These are phyloP conservation scores for Naegleria lovaniensis DNA, from an alignment of 208 protist genomes.

Conservation along the genomic window DNA sequence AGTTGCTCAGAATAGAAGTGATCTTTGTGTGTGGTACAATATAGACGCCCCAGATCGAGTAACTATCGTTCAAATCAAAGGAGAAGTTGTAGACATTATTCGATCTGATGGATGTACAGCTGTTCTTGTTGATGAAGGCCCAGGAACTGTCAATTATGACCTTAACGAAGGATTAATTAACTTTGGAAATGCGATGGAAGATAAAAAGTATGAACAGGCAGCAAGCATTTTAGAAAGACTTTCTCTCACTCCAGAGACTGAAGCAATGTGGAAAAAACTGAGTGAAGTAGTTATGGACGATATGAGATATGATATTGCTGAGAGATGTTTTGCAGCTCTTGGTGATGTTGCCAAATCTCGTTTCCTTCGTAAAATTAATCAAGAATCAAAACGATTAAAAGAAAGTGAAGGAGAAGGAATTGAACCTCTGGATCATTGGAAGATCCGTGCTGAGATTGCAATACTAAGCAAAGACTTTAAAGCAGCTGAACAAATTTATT, in stretches of 20 bases:
- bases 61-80: constrained; percentile 86
- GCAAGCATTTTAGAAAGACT: constrained; percentile 79
- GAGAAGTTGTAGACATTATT: constrained; percentile 92
- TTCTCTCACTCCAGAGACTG: constrained; percentile 66
- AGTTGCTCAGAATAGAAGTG: constrained; percentile 88
- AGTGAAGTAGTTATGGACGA: constrained; percentile 69
- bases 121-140: constrained; percentile 91
- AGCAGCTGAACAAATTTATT: constrained; percentile 78
- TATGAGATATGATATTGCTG: constrained; percentile 77
- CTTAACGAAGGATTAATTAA: constrained; percentile 94
- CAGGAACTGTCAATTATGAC: constrained; percentile 79
- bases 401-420: constrained; percentile 35
- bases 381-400: constrained; percentile 59
- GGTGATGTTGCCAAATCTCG: constrained; percentile 83
- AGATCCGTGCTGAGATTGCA: constrained; percentile 68
- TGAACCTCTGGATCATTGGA: constrained; percentile 58
- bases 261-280: constrained; percentile 88
- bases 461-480: constrained; percentile 83
- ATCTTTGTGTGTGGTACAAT: constrained; percentile 95
- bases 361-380: constrained; percentile 75
- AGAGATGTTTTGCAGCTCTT: constrained; percentile 86
- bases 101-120: constrained; percentile 82
- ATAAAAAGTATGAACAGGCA: constrained; percentile 76
- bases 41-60: constrained; percentile 86
- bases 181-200: constrained; percentile 87